Percentiles rank a stretch among this genome's conserved stretches.
Conservation (phyloP, 106 monocot genomes). For the Agapanthus africanus region DNA sequence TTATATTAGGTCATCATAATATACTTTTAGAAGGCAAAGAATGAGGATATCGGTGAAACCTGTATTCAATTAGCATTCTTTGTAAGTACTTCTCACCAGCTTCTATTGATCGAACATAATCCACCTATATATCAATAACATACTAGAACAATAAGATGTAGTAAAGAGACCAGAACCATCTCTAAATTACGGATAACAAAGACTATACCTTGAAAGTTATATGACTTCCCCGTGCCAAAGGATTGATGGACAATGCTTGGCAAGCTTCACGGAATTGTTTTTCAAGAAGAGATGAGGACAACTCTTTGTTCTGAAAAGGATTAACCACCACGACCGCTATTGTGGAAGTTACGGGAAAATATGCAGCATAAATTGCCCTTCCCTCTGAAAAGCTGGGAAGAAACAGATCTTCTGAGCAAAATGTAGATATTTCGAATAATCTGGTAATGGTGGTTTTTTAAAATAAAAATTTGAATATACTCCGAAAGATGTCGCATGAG, state of each 20-base stretch:
- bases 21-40: background rate
- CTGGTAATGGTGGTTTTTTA: no score
- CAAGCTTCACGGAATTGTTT: slow-evolving; percentile 88
- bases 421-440: background rate
- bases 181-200: background rate
- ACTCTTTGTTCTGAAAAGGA: slow-evolving; percentile 84
- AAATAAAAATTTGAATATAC: no score
- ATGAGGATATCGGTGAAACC: slow-evolving; percentile 34
- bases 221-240: slow-evolving; percentile 18
- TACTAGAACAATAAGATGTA: background rate
- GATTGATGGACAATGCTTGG: slow-evolving; percentile 37
- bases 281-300: slow-evolving; percentile 75
- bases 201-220: slow-evolving; percentile 47
- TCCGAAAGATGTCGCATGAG: background rate
- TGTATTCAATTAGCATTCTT: slow-evolving; percentile 58
- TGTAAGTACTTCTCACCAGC: slow-evolving; percentile 65
- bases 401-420: background rate
- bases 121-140: slow-evolving; percentile 44
- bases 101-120: slow-evolving; percentile 58
- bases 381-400: slow-evolving; percentile 61
- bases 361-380: slow-evolving; percentile 65
- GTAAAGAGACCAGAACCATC: background rate
- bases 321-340: slow-evolving; percentile 62
- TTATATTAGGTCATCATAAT: background rate
- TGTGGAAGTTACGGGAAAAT: slow-evolving; percentile 42